Percentiles rank a stretch among this genome's conserved stretches.
phyloP scores from a whole-genome alignment of 768 basidiomycete genomes.

The Hypholoma fasciculare region DNA sequence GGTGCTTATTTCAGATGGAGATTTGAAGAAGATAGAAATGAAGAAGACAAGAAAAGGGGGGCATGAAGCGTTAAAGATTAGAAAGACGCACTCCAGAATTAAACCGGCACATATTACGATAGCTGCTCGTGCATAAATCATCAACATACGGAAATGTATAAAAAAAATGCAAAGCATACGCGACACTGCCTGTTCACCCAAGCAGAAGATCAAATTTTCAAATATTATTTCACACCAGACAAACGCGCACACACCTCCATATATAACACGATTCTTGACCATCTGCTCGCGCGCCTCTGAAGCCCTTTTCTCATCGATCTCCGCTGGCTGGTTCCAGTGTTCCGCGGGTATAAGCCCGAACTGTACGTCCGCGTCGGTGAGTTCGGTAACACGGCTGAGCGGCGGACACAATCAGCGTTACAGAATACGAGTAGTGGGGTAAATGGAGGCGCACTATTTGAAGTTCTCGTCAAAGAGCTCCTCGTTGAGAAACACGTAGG shows the following conservation, averaged over 20 bases:
- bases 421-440: neutral
- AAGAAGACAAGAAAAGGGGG: too few species aligned
- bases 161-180: conserved; percentile 14
- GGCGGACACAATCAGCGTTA: neutral
- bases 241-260: conserved; percentile 33
- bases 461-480: conserved; percentile 76
- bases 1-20: too few species aligned
- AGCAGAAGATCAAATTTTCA: too few species aligned
- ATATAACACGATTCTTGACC: conserved; percentile 47
- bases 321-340: conserved; percentile 78
- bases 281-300: conserved; percentile 56
- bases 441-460: conserved; percentile 47
- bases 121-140: conserved; percentile 28
- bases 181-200: too few species aligned
- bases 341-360: conserved; percentile 69
- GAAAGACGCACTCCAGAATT: conserved; percentile 56
- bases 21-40: too few species aligned
- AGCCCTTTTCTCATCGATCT: conserved; percentile 75
- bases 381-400: conserved; percentile 20
- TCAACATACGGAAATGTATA: conserved; percentile 12
- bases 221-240: neutral
- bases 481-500: conserved; percentile 91
- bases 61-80: too few species aligned
- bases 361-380: conserved; percentile 30
- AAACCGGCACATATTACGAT: conserved; percentile 78